These are phyloP conservation scores for Fusarium praegraminearum DNA, from an alignment of 2,329 filamentous ascomycete genomes.

Conservation along the genomic window DNA sequence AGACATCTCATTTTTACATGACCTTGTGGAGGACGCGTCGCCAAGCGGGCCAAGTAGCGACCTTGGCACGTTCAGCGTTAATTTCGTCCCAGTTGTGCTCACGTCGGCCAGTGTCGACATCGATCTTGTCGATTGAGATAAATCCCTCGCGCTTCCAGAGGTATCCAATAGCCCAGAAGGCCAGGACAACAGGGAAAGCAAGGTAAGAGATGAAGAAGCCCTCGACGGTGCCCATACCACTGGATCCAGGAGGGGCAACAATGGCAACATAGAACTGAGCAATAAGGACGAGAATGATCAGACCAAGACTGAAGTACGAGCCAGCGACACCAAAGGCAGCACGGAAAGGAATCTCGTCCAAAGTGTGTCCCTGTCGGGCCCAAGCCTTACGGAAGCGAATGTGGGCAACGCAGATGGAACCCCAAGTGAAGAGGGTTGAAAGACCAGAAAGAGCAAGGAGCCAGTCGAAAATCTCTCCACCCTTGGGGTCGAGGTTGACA, in stretches of 20 bases:
- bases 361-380: slow-evolving; percentile 67
- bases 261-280: slow-evolving; percentile 69
- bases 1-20: slow-evolving; percentile 49
- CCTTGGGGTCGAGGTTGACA: slow-evolving; percentile 59
- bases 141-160: slow-evolving; percentile 75
- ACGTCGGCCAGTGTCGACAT: slow-evolving; percentile 74
- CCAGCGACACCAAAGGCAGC: slow-evolving; percentile 71
- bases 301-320: slow-evolving; percentile 70
- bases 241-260: slow-evolving; percentile 49
- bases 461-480: slow-evolving; percentile 71
- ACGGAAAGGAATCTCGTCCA: slow-evolving; percentile 76
- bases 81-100: slow-evolving; percentile 75
- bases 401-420: slow-evolving; percentile 70
- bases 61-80: slow-evolving; percentile 63
- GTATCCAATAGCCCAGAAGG: slow-evolving; percentile 70
- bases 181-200: slow-evolving; percentile 65
- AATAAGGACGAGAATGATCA: slow-evolving; percentile 67
- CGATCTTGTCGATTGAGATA: slow-evolving; percentile 70
- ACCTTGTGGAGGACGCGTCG: slow-evolving; percentile 54
- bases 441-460: slow-evolving; percentile 73
- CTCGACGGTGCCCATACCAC: slow-evolving; percentile 57
- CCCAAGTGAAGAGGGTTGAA: slow-evolving; percentile 74
- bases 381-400: slow-evolving; percentile 75
- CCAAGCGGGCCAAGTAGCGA: slow-evolving; percentile 66
- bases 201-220: slow-evolving; percentile 69